phyloP scores from a whole-genome alignment of 2,329 filamentous ascomycete species.

The Stemphylium beticola region DNA sequence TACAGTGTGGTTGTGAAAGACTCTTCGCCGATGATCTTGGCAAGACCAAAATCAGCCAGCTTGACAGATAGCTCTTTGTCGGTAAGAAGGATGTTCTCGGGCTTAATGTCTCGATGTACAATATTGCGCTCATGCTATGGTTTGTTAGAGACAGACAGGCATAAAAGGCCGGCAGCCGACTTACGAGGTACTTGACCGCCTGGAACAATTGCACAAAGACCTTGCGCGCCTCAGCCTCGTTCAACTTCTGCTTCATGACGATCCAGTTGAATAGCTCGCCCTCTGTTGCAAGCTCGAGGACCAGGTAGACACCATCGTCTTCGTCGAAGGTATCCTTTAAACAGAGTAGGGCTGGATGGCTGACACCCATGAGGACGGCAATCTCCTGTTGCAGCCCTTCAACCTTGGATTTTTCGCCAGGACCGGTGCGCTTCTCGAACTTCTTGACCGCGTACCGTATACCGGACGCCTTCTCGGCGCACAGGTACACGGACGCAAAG shows the following conservation, averaged over 20 bases:
- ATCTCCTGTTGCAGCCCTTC: constrained; percentile 95
- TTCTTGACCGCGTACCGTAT: constrained; percentile 90
- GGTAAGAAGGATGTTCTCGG: constrained; percentile 89
- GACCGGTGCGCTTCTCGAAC: constrained; percentile 84
- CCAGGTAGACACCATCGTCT: constrained; percentile 84
- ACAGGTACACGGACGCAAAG: constrained; percentile 92
- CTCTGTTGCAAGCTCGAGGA: constrained; percentile 87
- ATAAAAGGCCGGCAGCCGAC: constrained; percentile 33
- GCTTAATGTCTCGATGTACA: constrained; percentile 97
- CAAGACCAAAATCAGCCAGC: constrained; percentile 92
- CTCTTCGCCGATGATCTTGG: constrained; percentile 98
- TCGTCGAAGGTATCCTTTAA: constrained; percentile 96
- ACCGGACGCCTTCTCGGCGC: constrained; percentile 83
- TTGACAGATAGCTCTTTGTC: constrained; percentile 88
- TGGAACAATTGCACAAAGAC: constrained; percentile 92
- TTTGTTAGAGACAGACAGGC: constrained; percentile 31
- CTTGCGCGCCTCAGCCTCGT: constrained; percentile 81
- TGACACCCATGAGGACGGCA: constrained; percentile 95
- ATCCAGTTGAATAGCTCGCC: constrained; percentile 97
- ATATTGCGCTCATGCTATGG: constrained; percentile 91
- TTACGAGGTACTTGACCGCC: constrained; percentile 91
- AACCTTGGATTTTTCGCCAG: constrained; percentile 81
- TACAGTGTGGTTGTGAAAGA: constrained; percentile 94
- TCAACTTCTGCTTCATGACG: constrained; percentile 85
- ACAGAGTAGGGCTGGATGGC: constrained; percentile 89